Conservation (phyloP, 148 eudicot species). For the Tetragonia tetragonoides region DNA sequence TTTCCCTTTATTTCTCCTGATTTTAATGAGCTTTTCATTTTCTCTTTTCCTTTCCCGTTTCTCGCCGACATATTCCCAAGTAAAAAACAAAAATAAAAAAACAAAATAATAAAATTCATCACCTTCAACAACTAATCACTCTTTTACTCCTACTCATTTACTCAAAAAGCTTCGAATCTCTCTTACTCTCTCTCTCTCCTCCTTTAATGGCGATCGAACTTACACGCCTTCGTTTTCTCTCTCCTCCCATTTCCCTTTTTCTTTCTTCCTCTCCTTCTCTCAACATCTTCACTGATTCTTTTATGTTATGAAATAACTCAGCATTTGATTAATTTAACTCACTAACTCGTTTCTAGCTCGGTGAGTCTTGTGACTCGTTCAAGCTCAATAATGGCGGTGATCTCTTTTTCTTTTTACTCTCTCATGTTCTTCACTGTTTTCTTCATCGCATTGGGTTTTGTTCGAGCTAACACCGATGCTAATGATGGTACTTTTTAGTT, state of each 20-base stretch:
- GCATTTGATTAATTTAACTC: background rate
- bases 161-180: constrained; percentile 4
- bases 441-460: constrained; percentile 37
- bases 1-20: background rate
- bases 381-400: constrained; percentile 14
- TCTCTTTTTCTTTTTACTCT: constrained; percentile 8
- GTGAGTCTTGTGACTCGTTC: background rate
- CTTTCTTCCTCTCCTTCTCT: constrained; percentile 17
- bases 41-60: background rate
- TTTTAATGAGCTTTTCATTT: background rate
- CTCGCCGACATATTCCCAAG: constrained; percentile 43
- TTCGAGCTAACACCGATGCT: constrained; percentile 61
- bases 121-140: constrained; percentile 13
- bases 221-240: constrained; percentile 9
- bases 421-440: constrained; percentile 17
- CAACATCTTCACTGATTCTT: constrained; percentile 4
- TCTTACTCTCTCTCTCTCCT: constrained; percentile 2
- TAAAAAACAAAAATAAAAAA: background rate
- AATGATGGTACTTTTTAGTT: constrained; percentile 48
- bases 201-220: constrained; percentile 33
- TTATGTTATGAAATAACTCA: constrained; percentile 5
- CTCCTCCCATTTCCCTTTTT: constrained; percentile 12
- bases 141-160: constrained; percentile 12
- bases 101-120: background rate
- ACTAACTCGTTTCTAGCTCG: background rate